Conservation (phyloP, 495 filamentous ascomycete genomes). For the Bathelium albidoporum region DNA sequence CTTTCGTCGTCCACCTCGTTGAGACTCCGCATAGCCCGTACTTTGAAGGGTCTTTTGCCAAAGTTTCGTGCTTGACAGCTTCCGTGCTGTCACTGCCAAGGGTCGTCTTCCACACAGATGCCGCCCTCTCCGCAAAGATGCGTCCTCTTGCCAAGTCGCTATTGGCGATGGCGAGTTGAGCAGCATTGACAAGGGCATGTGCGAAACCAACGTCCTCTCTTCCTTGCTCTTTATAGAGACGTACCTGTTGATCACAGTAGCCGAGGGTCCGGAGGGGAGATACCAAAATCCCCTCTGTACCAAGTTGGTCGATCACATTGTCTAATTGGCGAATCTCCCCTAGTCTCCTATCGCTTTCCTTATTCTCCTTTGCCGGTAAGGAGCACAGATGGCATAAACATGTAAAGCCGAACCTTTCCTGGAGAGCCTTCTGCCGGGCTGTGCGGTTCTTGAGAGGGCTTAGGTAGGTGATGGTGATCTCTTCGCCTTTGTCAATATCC, state of each 20-base stretch:
- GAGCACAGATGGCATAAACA: not conserved
- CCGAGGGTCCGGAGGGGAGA: not conserved
- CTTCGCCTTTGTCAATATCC: not conserved
- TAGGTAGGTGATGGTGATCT: not conserved
- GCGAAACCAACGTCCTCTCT: not conserved
- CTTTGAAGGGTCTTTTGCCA: conserved; percentile 6
- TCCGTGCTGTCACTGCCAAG: not conserved
- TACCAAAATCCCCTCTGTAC: not conserved
- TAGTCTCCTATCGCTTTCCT: not conserved
- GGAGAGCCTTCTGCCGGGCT: not conserved
- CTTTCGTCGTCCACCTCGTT: not conserved
- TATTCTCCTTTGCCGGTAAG: not conserved
- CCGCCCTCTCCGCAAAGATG: not conserved
- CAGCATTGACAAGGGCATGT: not conserved
- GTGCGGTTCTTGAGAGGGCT: not conserved
- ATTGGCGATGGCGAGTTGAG: not conserved
- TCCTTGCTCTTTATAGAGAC: not conserved
- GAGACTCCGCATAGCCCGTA: not conserved
- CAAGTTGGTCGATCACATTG: not conserved
- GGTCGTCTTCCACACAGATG: not conserved
- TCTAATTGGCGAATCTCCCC: not conserved
- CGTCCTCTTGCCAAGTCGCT: not conserved
- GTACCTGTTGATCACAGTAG: not conserved
- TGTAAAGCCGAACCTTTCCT: not conserved
- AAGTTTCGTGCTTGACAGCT: conserved; percentile 8